A percentile compares a stretch with the other conserved stretches of the same genome.
Conservation (phyloP, 345 rosid genomes). For the Hibiscus mutabilis region DNA sequence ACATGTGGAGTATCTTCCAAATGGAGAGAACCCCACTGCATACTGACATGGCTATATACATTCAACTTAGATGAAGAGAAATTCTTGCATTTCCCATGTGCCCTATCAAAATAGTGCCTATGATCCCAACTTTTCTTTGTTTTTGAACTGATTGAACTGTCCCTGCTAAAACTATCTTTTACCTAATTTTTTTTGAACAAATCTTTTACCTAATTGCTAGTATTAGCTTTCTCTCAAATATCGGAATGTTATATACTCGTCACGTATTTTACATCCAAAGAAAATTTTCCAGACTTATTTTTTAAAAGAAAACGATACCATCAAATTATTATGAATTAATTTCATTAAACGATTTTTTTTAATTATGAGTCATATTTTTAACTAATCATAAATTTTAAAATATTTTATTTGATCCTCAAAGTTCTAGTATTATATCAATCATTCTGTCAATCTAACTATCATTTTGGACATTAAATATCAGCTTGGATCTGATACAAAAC, state of each 20-base stretch:
- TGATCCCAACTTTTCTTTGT: neutral
- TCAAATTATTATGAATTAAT: neutral
- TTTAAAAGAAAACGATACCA: neutral
- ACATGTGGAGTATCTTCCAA: neutral
- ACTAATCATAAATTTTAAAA: too few species aligned
- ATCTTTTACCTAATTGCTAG: neutral
- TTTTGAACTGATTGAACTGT: neutral
- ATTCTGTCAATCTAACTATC: too few species aligned
- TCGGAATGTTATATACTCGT: neutral
- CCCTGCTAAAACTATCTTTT: neutral
- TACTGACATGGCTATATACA: slow-evolving; percentile 1
- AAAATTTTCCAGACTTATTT: neutral
- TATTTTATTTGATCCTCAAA: too few species aligned
- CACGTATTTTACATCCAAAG: neutral
- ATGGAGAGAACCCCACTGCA: neutral
- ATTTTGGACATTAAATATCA: too few species aligned
- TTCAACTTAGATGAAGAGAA: neutral
- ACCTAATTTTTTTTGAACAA: neutral
- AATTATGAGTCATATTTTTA: too few species aligned
- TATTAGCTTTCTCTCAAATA: neutral
- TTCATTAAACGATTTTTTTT: too few species aligned
- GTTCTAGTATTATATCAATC: too few species aligned
- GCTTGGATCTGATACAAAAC: too few species aligned
- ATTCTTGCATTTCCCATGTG: slow-evolving; percentile 6
- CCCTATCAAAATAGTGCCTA: neutral